Percentiles rank a stretch among this genome's conserved stretches.
Conservation (phyloP, 2,329 filamentous ascomycete species). For the Teratosphaeria gauchensis region DNA sequence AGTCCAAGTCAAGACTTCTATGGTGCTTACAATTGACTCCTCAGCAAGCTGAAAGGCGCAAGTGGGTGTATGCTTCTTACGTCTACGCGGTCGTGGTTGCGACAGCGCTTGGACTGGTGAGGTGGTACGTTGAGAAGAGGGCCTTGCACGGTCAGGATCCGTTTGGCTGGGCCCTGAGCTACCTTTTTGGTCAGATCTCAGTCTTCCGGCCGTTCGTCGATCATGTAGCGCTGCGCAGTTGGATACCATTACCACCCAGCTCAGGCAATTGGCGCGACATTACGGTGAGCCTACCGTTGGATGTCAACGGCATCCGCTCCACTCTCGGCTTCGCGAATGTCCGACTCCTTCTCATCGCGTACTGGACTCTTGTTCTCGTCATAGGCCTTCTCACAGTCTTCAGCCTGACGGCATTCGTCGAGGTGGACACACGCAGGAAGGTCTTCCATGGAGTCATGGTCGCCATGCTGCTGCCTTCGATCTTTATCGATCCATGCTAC, state of each 20-base stretch:
- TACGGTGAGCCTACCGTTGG: conserved; percentile 31
- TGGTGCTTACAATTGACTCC: conserved; percentile 74
- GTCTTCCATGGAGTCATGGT: conserved; percentile 99
- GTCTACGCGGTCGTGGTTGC: conserved; percentile 59
- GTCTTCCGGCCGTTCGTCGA: conserved; percentile 64
- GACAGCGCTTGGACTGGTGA: conserved; percentile 61
- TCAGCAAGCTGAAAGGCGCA: conserved; percentile 63
- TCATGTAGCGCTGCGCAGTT: conserved; percentile 57
- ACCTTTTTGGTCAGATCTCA: conserved; percentile 71
- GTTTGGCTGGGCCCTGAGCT: conserved; percentile 84
- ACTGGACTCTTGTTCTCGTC: conserved; percentile 62
- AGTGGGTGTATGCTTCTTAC: conserved; percentile 75
- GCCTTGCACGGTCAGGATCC: conserved; percentile 69
- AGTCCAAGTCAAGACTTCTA: conserved; percentile 34
- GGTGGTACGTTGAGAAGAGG: conserved; percentile 55
- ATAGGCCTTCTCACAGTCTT: conserved; percentile 66
- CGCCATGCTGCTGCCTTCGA: conserved; percentile 80
- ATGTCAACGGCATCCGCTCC: conserved; percentile 52
- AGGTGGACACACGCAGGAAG: conserved; percentile 92
- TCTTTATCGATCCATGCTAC: conserved; percentile 78
- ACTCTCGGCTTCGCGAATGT: conserved; percentile 68
- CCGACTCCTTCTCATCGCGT: conserved; percentile 64
- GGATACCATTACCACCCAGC: conserved; percentile 62
- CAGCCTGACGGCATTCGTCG: conserved; percentile 68
- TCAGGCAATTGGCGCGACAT: conserved; percentile 12